Conservation (phyloP, 345 rosid genomes). For the Capsella bursapastoris region DNA sequence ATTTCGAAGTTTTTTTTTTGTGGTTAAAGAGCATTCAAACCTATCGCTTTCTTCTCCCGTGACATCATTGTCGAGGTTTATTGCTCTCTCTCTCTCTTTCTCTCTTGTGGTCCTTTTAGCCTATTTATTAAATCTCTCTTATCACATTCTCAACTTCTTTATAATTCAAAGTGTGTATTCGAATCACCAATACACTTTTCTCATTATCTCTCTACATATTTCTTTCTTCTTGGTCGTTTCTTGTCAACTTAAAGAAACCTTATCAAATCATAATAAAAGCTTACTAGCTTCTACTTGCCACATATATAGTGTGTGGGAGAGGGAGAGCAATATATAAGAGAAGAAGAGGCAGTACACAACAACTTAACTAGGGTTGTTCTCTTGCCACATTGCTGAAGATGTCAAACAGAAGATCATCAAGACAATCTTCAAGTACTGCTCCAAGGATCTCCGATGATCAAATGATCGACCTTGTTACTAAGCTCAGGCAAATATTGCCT, state of each 20-base stretch:
- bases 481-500: slow-evolving; percentile 82
- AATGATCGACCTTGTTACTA: slow-evolving; percentile 83
- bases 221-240: slow-evolving; percentile 12
- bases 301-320: slow-evolving; percentile 11
- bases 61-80: slow-evolving; percentile 72
- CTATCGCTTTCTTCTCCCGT: slow-evolving; percentile 41
- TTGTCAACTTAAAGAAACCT: slow-evolving; percentile 19
- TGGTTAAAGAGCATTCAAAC: slow-evolving; percentile 40
- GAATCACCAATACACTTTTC: slow-evolving; percentile 16
- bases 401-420: slow-evolving; percentile 90
- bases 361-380: not conserved
- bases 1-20: slow-evolving; percentile 10
- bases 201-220: not conserved
- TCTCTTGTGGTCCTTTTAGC: slow-evolving; percentile 63
- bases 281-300: slow-evolving; percentile 31
- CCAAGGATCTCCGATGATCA: slow-evolving; percentile 91
- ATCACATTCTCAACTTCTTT: slow-evolving; percentile 55
- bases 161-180: slow-evolving; percentile 39
- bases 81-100: slow-evolving; percentile 49
- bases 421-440: slow-evolving; percentile 55
- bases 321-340: not conserved
- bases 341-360: not conserved
- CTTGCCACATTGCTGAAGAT: slow-evolving; percentile 45
- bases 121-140: slow-evolving; percentile 75
- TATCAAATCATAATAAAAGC: slow-evolving; percentile 31